Evolutionary conservation across 2,329 filamentous ascomycete genomes (phyloP).

Genomic region (Nigrograna mackinnonii): DNA sequence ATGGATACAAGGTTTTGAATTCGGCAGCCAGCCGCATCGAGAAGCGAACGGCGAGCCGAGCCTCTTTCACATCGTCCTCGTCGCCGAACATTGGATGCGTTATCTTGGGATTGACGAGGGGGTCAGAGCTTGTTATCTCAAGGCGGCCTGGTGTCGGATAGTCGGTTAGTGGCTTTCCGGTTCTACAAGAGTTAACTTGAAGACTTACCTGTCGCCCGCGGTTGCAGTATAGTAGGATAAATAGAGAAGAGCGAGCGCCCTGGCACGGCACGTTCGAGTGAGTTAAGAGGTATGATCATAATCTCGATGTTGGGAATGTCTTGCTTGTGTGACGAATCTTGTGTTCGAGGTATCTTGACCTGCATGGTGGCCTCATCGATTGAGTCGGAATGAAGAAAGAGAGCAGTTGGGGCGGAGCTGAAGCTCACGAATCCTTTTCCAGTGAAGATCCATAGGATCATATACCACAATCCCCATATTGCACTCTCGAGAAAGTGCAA

Average conservation of each 20-base stretch:
- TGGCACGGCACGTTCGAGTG: constrained; percentile 10
- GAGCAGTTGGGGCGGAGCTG: constrained; percentile 11
- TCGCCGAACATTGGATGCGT: constrained; percentile 14
- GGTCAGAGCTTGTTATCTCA: constrained; percentile 11
- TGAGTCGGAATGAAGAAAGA: constrained; percentile 12
- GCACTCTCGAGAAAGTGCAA: constrained; percentile 11
- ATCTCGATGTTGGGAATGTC: constrained; percentile 10
- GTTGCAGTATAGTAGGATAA: constrained; percentile 14
- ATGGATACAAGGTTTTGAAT: constrained; percentile 11
- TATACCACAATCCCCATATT: constrained; percentile 14
- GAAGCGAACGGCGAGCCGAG: constrained; percentile 12
- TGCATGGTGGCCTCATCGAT: constrained; percentile 10
- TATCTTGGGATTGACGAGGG: constrained; percentile 13
- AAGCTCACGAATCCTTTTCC: constrained; percentile 10
- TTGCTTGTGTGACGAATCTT: constrained; percentile 1
- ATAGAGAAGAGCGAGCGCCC: constrained; percentile 14
- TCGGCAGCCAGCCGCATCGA: constrained; percentile 13
- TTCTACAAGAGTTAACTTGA: constrained; percentile 4
- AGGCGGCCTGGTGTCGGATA: constrained; percentile 7
- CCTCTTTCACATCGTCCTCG: constrained; percentile 10
- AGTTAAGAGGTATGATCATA: constrained; percentile 14
- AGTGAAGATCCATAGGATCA: constrained; percentile 14
- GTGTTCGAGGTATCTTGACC: constrained; percentile 2
- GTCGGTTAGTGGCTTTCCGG: too few relatives aligned
- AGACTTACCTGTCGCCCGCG: constrained; percentile 11